Evolutionary conservation across 2,329 filamentous ascomycete species (phyloP), one percentile per base, ranked within the genome.

Genomic region (Coniella vitis): DNA sequence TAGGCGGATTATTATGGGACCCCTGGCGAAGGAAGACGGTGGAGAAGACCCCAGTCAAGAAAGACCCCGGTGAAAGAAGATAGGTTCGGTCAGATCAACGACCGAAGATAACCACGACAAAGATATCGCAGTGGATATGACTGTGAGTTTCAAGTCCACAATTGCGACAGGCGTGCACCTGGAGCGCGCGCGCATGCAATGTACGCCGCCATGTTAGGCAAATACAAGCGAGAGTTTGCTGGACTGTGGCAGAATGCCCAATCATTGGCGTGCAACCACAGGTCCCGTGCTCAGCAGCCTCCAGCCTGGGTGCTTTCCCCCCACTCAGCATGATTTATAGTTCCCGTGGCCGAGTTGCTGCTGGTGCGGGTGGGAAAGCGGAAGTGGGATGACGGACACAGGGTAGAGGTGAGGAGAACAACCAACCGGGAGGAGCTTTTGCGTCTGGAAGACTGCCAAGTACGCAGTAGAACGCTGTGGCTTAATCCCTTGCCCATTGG

Each of bases 271-370:
- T 21, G 22, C 40, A 35, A 40, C 22, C 25, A 31, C 19, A 36
- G 43, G 44, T 47, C 48, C 45, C 48, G 48, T 51, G 40, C 32
- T 32, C 45, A 39, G 25, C 25, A 29, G 21, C 32, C 40, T 42
- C 22, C 44, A 14, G 21, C 36, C 12, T 25, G 13, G 10, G 14
- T 45, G 39, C 45, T 20, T 25, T 38, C 21, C 39, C 35, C 20
- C 31, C 25, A 13, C n/a, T 31, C n/a, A 29, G 29, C 40, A 25
- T 16, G 36, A 20, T 19, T 40, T 14, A 21, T 13, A 21, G 7
- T 16, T 29, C 35, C 38, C 29, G 20, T n/a, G 20, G 29, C 14
- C 17, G 34, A 22, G 21, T 12, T 31, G 22, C 22, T 5, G 14
- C 17, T 10, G 38, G 17, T 20, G 16, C 21, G 20, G 10, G 19